Conservation (phyloP, 1,139 yeast species). For the Candida smagusa region DNA sequence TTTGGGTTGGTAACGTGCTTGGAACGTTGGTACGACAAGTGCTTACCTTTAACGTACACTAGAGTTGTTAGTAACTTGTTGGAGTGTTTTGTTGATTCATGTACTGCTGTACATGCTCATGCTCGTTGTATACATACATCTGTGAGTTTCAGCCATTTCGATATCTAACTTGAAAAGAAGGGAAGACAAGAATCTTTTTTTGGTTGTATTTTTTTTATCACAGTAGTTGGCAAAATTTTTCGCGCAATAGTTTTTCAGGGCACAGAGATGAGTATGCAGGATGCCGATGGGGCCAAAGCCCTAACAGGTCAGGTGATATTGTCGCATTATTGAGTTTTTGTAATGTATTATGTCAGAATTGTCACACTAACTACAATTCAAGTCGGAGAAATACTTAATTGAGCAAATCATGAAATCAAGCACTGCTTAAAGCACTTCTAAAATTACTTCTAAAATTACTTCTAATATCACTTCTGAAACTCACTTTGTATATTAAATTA, state of each 20-base stretch:
- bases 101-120: not conserved
- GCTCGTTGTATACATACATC: slow-evolving; percentile 60
- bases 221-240: not conserved
- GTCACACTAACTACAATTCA: too few species aligned
- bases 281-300: not conserved
- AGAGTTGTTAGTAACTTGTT: slow-evolving; percentile 41
- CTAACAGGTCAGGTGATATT: not conserved
- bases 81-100: not conserved
- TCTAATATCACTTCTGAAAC: too few species aligned
- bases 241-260: not conserved
- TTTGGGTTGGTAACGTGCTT: slow-evolving; percentile 98
- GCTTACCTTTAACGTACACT: slow-evolving; percentile 99
- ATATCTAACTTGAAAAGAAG: slow-evolving; percentile 10
- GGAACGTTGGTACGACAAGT: slow-evolving; percentile 99
- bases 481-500: too few species aligned
- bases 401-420: too few species aligned
- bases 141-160: slow-evolving; percentile 94
- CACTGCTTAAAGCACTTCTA: too few species aligned
- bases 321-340: too few species aligned
- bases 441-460: too few species aligned
- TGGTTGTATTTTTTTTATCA: not conserved
- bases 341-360: too few species aligned
- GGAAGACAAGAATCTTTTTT: slow-evolving; percentile 3
- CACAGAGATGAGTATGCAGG: not conserved
- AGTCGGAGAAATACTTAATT: too few species aligned